A percentile compares a stretch with the other conserved stretches of the same genome.
These are phyloP conservation scores for Sphaerostilbella broomeana DNA, from an alignment of 2,329 filamentous ascomycete genomes.

Conservation along the genomic window DNA sequence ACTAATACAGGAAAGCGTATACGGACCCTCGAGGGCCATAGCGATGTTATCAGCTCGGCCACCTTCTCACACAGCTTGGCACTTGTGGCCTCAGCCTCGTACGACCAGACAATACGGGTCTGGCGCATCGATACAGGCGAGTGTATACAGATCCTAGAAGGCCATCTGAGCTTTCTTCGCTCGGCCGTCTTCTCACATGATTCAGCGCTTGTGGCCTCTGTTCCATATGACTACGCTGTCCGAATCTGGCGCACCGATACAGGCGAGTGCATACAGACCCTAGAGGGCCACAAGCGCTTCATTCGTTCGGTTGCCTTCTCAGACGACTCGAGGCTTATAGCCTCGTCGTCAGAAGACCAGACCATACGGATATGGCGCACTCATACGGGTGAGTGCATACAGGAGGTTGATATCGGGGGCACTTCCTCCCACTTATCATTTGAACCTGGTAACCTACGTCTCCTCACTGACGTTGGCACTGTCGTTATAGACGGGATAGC, in stretches of 20 bases:
- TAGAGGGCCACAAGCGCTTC: not conserved
- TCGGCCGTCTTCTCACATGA: slow-evolving; percentile 4
- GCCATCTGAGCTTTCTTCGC: accelerated
- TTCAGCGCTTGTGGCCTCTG: not conserved
- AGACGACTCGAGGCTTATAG: not conserved
- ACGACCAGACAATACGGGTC: not conserved
- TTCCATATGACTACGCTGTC: not conserved
- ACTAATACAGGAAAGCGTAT: not conserved
- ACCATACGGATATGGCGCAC: slow-evolving; percentile 1
- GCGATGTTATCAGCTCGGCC: not conserved
- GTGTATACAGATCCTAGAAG: not conserved
- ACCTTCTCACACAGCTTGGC: not conserved
- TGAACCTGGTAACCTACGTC: not conserved
- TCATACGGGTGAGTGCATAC: not conserved
- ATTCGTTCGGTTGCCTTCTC: not conserved
- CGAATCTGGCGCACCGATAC: slow-evolving; percentile 10
- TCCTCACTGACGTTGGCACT: slow-evolving; percentile 4
- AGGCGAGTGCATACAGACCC: not conserved
- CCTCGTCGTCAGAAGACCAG: not conserved
- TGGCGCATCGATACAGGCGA: slow-evolving; percentile 1
- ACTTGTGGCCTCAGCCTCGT: not conserved
- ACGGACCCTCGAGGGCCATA: not conserved
- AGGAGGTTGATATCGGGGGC: not conserved
- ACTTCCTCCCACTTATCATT: not conserved
- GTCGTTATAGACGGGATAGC: not conserved